These are phyloP conservation scores for Fomitopsis schrenkii DNA, from an alignment of 1,284 basidiomycete species.

Conservation along the genomic window DNA sequence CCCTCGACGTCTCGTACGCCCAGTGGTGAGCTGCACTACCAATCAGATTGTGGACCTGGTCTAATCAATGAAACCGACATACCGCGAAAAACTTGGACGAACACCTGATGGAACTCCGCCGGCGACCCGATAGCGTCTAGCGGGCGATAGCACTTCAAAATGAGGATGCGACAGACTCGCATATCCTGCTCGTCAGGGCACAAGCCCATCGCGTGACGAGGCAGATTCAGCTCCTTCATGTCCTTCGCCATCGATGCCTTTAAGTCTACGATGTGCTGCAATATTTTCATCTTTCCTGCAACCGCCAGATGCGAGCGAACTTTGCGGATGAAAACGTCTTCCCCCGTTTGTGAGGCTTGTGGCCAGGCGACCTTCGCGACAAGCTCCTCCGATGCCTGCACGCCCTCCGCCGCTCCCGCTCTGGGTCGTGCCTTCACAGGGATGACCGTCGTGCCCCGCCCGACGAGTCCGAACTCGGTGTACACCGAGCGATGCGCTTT, in stretches of 20 bases:
- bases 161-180: background rate
- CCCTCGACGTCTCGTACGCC: too few species aligned
- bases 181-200: background rate
- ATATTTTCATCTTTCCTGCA: background rate
- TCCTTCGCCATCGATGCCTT: conserved; percentile 1
- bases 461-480: background rate
- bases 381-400: background rate
- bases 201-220: background rate
- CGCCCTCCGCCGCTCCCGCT: too few species aligned
- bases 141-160: background rate
- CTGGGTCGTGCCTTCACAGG: background rate
- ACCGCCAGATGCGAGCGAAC: background rate
- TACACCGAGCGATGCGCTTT: too few species aligned
- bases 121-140: background rate
- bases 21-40: too few species aligned
- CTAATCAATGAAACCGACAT: too few species aligned
- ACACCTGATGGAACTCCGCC: background rate
- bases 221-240: background rate
- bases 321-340: background rate
- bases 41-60: too few species aligned
- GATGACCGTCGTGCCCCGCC: background rate
- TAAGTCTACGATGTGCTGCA: conserved; percentile 1
- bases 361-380: background rate
- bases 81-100: background rate
- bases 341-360: too few species aligned